These are phyloP conservation scores for Fusarium graminum DNA, from an alignment of 2,329 filamentous ascomycete genomes.

Conservation along the genomic window DNA sequence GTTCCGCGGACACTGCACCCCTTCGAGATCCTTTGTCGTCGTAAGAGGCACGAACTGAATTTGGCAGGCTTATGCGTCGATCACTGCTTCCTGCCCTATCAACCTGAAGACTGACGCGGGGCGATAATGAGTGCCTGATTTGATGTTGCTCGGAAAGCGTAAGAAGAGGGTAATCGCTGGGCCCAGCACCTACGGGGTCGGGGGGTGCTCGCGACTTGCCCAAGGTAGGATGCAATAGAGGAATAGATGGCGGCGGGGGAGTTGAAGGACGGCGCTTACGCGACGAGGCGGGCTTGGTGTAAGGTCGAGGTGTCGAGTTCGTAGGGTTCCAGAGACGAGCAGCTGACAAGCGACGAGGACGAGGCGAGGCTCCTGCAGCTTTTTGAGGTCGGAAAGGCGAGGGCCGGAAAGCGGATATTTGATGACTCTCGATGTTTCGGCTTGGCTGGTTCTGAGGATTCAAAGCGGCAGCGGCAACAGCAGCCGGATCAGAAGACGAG, in stretches of 20 bases:
- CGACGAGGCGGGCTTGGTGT: constrained; percentile 40
- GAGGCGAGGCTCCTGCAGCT: constrained; percentile 46
- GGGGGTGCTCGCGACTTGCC: constrained; percentile 52
- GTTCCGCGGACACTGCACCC: constrained; percentile 47
- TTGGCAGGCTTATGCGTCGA: constrained; percentile 66
- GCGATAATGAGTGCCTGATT: constrained; percentile 58
- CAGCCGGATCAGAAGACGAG: constrained; percentile 34
- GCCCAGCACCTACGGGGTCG: constrained; percentile 56
- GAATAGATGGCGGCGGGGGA: constrained; percentile 66
- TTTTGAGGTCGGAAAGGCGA: constrained; percentile 61
- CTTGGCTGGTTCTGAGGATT: constrained; percentile 29
- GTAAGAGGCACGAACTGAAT: constrained; percentile 66
- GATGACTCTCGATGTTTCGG: constrained; percentile 30
- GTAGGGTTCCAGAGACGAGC: constrained; percentile 72
- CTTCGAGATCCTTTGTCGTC: constrained; percentile 61
- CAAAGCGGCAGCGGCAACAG: constrained; percentile 41
- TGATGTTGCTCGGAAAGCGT: constrained; percentile 65
- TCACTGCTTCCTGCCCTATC: constrained; percentile 62
- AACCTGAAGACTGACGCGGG: constrained; percentile 65
- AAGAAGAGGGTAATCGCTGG: constrained; percentile 65
- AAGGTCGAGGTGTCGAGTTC: constrained; percentile 67
- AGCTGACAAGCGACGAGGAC: constrained; percentile 59
- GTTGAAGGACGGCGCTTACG: constrained; percentile 65
- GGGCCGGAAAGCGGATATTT: constrained; percentile 36
- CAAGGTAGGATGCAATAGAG: constrained; percentile 61